Evolutionary conservation across 257 asterid species (phyloP), one percentile per base, ranked within the genome.

Genomic region (Solanum pennellii): DNA sequence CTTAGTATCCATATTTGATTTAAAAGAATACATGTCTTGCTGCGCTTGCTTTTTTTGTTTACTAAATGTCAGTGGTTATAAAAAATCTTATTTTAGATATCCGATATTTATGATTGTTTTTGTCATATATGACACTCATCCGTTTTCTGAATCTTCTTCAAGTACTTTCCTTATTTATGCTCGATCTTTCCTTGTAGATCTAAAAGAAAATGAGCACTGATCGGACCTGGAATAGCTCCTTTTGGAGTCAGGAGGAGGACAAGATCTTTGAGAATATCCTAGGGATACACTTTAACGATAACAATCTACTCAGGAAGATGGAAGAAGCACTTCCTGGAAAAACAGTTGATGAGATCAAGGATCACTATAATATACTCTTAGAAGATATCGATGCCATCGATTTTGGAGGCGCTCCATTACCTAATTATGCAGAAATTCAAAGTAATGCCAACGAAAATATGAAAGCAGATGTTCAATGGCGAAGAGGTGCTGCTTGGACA

Each of bases 381-480:
- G 65, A 56, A 18, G 65, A 56, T 18, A 56, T 56, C n/a, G 4
- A 21, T 71, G 93, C 88, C 20, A 89, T 92, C 60, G 94, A 92
- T 82, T 83, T 86, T n/a, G 92, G 94, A 29, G 59, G 71, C 47
- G 87, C 87, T 10, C 90, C 91, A 45, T 44, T 91, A 85, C 93
- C 94, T 59, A 18, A n/a, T n/a, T n/a, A n/a, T n/a, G n/a, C n/a
- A n/a, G n/a, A n/a, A n/a, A n/a, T n/a, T n/a, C n/a, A n/a, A n/a
- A n/a, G n/a, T n/a, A 52, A 52, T 52, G 60, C 23, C 23, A 52
- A 52, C 23, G 23, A 52, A 52, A 52, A 52, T 52, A 52, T 1
- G 23, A 52, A 52, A 16, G 60, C n/a, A 18, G 0, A 56, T 56
- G 65, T 56, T 18, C 9, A 56, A 18, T 18, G 65, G 65, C 65